Evolutionary conservation across 306 rosid species (phyloP).

Genomic region (Vicia villosa): DNA sequence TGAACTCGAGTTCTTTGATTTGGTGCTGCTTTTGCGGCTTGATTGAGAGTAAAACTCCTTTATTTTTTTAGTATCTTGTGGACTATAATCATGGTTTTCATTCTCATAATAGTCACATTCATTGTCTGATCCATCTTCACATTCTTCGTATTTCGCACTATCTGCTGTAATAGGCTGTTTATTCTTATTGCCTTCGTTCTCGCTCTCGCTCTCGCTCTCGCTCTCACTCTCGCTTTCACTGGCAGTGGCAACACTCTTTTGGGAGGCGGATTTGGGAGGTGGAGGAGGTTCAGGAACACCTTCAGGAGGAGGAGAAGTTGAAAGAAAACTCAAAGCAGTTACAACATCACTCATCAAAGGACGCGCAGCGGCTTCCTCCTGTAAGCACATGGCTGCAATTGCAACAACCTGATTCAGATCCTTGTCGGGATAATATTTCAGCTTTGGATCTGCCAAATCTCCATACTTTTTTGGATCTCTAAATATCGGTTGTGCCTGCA

Average conservation of each 20-base stretch:
- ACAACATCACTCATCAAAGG: conserved; percentile 89
- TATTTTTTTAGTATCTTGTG: conserved; percentile 31
- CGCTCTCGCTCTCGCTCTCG: neutral
- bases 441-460: conserved; percentile 73
- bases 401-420: conserved; percentile 93
- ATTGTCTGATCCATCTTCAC: conserved; percentile 28
- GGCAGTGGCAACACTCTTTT: conserved; percentile 14
- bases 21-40: conserved; percentile 42
- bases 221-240: conserved; percentile 13
- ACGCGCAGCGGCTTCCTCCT: conserved; percentile 82
- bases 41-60: conserved; percentile 41
- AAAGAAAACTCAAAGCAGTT: conserved; percentile 75
- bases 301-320: conserved; percentile 41
- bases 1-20: conserved; percentile 34
- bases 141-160: conserved; percentile 31
- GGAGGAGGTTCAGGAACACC: conserved; percentile 30
- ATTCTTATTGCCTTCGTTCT: too few relatives aligned
- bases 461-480: conserved; percentile 76
- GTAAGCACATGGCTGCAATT: conserved; percentile 91
- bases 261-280: conserved; percentile 6
- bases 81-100: conserved; percentile 36
- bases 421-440: conserved; percentile 67
- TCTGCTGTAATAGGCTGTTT: conserved; percentile 13
- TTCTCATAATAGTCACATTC: conserved; percentile 37
- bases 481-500: conserved; percentile 83